Percentiles rank a stretch among this genome's conserved stretches.
phyloP scores from a whole-genome alignment of 2,329 filamentous ascomycete species.

The Dactylonectria estremocensis region DNA sequence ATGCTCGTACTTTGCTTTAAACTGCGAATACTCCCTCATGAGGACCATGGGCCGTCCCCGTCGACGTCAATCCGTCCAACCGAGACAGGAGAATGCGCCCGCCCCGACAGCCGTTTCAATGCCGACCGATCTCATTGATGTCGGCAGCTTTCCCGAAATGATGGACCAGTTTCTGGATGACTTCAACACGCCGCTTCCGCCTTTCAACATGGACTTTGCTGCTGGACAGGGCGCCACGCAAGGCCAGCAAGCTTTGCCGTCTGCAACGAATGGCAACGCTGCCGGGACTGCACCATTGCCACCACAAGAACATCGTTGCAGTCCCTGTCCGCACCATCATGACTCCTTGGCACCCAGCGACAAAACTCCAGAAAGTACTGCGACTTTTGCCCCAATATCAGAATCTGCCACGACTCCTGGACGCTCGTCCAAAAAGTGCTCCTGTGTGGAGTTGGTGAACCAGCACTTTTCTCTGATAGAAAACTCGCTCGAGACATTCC shows the following conservation, averaged over 20 bases:
- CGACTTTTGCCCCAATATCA: background rate
- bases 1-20: slow-evolving; percentile 38
- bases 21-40: slow-evolving; percentile 35
- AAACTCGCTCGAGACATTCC: background rate
- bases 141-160: background rate
- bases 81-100: background rate
- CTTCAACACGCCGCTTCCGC: background rate
- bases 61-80: background rate
- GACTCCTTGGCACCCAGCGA: background rate
- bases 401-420: background rate
- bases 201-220: background rate
- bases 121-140: background rate
- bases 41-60: slow-evolving; percentile 28
- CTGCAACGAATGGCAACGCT: background rate
- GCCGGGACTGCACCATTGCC: background rate
- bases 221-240: background rate
- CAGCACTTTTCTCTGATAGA: background rate
- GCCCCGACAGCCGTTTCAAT: background rate
- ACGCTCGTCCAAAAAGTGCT: background rate
- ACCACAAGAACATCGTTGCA: background rate
- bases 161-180: background rate
- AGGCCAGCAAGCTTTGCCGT: background rate
- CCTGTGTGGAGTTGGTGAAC: background rate
- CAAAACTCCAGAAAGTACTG: background rate
- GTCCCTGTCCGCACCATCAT: background rate